These are phyloP conservation scores for Pseudopyricularia cyperi DNA, from an alignment of 2,329 filamentous ascomycete species.

Conservation along the genomic window DNA sequence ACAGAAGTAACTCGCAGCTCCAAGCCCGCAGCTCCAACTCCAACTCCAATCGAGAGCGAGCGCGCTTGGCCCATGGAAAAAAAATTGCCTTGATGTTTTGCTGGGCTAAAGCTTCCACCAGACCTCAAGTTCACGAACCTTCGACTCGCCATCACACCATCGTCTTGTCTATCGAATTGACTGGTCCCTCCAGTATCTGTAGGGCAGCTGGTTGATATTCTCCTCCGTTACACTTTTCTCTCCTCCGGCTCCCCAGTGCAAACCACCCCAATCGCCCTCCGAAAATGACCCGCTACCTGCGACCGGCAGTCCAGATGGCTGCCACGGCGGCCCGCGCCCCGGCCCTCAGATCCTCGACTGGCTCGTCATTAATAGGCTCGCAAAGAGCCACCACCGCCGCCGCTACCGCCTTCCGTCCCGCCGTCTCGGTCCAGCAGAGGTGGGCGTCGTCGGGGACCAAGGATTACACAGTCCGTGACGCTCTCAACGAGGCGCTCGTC, in stretches of 20 bases:
- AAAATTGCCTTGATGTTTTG: not conserved
- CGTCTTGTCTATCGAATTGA: not conserved
- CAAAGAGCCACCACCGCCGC: not conserved
- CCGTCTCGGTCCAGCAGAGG: constrained; percentile 22
- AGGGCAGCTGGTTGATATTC: not conserved
- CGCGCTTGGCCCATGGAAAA: not conserved
- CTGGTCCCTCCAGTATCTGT: not conserved
- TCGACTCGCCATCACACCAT: not conserved
- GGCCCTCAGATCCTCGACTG: constrained; percentile 10
- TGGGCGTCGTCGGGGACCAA: constrained; percentile 56
- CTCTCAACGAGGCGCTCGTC: constrained; percentile 91
- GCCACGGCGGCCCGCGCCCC: constrained; percentile 16
- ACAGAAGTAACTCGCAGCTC: not conserved
- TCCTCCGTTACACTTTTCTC: not conserved
- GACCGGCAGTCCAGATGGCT: constrained; percentile 29
- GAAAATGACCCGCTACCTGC: constrained; percentile 31
- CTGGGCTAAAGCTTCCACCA: not conserved
- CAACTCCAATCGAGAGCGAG: not conserved
- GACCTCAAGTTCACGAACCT: not conserved
- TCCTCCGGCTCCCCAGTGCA: not conserved
- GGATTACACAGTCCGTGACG: constrained; percentile 94
- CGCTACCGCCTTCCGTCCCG: not conserved
- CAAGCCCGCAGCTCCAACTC: constrained; percentile 2
- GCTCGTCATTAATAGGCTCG: constrained; percentile 5
- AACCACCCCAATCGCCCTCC: no score